phyloP scores from a whole-genome alignment of 306 rosid species.

The Glycyrrhiza uralensis region DNA sequence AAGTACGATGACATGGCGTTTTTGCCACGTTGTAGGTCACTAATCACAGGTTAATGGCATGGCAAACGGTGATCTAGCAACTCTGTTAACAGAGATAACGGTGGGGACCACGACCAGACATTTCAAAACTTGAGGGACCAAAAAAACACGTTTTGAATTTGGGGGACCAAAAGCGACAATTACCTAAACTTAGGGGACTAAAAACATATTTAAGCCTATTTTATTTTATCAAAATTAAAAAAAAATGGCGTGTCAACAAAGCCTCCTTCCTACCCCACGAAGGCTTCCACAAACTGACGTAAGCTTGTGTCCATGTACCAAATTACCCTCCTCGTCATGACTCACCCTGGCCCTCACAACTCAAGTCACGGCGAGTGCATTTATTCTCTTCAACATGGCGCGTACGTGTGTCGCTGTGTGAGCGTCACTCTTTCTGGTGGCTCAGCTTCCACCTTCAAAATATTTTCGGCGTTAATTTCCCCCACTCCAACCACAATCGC shows the following conservation, averaged over 20 bases:
- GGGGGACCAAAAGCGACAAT: too few species aligned
- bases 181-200: too few species aligned
- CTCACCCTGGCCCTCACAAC: background rate
- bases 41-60: too few species aligned
- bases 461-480: constrained; percentile 12
- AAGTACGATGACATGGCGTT: too few species aligned
- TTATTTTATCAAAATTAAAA: background rate
- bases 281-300: constrained; percentile 4
- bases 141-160: too few species aligned
- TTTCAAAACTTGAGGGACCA: too few species aligned
- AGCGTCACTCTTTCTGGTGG: constrained; percentile 1
- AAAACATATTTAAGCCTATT: too few species aligned
- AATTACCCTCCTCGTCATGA: constrained; percentile 10
- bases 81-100: too few species aligned
- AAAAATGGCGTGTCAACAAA: constrained; percentile 22
- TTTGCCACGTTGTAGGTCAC: too few species aligned
- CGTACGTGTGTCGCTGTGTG: constrained; percentile 5
- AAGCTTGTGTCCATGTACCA: background rate
- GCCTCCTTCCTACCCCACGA: constrained; percentile 2
- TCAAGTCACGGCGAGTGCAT: constrained; percentile 21
- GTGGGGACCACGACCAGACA: too few species aligned
- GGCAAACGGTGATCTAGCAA: too few species aligned
- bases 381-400: constrained; percentile 27
- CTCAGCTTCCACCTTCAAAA: background rate
- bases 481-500: constrained; percentile 23